A percentile compares a stretch with the other conserved stretches of the same genome.
Evolutionary conservation across 495 filamentous ascomycete species (phyloP).

Genomic region (Umbilicaria muhlenbergii): DNA sequence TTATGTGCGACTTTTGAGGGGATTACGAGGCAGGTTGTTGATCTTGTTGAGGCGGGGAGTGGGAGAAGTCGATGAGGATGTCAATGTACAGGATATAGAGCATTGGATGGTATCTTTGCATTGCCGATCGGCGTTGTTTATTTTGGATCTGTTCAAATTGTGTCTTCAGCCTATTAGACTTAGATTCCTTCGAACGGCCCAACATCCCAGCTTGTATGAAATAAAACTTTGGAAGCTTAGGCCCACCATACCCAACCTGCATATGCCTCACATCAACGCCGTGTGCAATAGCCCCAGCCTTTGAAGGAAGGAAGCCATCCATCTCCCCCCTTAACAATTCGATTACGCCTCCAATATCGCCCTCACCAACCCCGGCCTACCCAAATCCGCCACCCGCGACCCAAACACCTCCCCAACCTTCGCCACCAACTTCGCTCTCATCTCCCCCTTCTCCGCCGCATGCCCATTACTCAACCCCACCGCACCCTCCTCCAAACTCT

Average conservation of each 20-base stretch:
- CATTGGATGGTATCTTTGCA: too few species aligned
- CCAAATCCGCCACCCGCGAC: conserved; percentile 32
- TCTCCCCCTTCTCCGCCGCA: conserved; percentile 29
- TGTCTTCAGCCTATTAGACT: too few species aligned
- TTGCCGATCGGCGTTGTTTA: too few species aligned
- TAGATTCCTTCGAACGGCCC: too few species aligned
- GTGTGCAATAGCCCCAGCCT: too few species aligned
- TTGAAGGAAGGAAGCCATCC: too few species aligned
- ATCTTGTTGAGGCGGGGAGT: conserved; percentile 3
- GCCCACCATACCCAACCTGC: too few species aligned
- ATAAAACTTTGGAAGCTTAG: too few species aligned
- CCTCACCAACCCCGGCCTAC: conserved; percentile 31
- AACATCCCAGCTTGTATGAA: too few species aligned
- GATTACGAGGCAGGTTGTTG: conserved; percentile 33
- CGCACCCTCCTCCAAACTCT: conserved; percentile 26
- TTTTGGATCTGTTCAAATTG: too few species aligned
- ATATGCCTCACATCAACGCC: too few species aligned
- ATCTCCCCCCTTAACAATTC: too few species aligned
- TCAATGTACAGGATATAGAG: neutral
- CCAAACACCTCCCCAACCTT: conserved; percentile 45
- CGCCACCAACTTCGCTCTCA: conserved; percentile 38
- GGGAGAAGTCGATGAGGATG: neutral
- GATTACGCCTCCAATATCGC: conserved; percentile 30
- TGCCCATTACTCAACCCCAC: conserved; percentile 27
- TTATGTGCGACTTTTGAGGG: conserved; percentile 55